Evolutionary conservation across 371 early-diverging fungal genomes (phyloP), one percentile per base, ranked within the genome.

Genomic region (Dinochytrium kinnereticum): DNA sequence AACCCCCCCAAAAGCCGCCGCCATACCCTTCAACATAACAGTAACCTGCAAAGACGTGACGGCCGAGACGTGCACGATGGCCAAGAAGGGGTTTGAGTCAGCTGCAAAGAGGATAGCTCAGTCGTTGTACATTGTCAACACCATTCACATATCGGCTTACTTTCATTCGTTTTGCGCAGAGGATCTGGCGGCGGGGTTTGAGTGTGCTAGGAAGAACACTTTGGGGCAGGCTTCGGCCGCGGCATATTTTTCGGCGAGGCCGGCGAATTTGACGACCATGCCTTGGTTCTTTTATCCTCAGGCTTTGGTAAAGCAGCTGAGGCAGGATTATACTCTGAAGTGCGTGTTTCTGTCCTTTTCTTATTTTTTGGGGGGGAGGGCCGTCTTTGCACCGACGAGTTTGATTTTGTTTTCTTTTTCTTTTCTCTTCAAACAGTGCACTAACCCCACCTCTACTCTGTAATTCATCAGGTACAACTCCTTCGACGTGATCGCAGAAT

Each of bases 401-500:
- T 24, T 53, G 24, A 26, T 5, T 26, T 13, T 53, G n/a, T 15
- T 53, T 15, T 53, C 26, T 53, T 13, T 26, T 24, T 53, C 26
- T 19, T 44, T 19, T 44, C 7, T 13, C 44, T 44, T 7, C 19
- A 44, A 21, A 53, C n/a, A 24, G 26, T 53, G 5, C 5, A 24
- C 55, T 53, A 53, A 53, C 55, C 72, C 15, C 39, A 76, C 24
- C 59, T 71, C 19, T n/a, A n/a, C n/a, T n/a, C n/a, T n/a, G n/a
- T n/a, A 71, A 69, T 34, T 78, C 64, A 7, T 44, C 1, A 79
- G 36, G 67, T 88, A 59, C 76, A 74, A 71, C 65, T 65, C 51
- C 39, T 77, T 79, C 64, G 91, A 91, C 71, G 90, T 91, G 44
- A 71, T 82, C 31, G 90, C 90, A 0, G 80, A 86, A 66, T 91